These are phyloP conservation scores for Mycena filopes DNA, from an alignment of 768 basidiomycete genomes.

Conservation along the genomic window DNA sequence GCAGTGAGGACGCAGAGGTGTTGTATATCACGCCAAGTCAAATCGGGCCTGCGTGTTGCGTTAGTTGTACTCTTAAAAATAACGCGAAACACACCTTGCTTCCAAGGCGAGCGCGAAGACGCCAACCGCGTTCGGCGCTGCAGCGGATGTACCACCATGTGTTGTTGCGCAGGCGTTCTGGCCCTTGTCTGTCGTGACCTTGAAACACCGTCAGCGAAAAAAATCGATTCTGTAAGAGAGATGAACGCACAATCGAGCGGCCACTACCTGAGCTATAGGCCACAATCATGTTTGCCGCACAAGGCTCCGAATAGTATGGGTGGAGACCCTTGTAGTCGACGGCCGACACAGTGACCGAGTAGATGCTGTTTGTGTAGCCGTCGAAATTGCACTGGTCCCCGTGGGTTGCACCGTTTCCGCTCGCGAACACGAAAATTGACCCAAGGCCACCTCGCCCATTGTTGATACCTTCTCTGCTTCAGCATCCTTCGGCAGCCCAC, in stretches of 20 bases:
- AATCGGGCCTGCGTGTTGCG: conserved; percentile 74
- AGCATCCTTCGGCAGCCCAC: no score
- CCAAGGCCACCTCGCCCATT: conserved; percentile 92
- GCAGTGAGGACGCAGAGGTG: conserved; percentile 70
- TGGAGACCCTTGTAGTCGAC: conserved; percentile 91
- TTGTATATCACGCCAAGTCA: conserved; percentile 51
- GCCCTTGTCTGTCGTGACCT: conserved; percentile 97
- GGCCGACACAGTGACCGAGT: conserved; percentile 95
- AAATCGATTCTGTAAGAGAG: not conserved
- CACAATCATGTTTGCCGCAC: conserved; percentile 96
- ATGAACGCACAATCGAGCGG: conserved; percentile 83
- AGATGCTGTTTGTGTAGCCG: conserved; percentile 98
- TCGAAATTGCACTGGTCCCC: conserved; percentile 99
- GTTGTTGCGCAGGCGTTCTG: conserved; percentile 80
- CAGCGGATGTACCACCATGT: conserved; percentile 98
- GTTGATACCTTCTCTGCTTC: no score
- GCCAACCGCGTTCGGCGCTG: conserved; percentile 95
- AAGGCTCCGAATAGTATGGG: conserved; percentile 97
- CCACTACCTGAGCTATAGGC: conserved; percentile 96
- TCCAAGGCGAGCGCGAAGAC: conserved; percentile 92
- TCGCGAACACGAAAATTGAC: conserved; percentile 95
- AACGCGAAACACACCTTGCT: conserved; percentile 66
- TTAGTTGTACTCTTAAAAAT: conserved; percentile 16
- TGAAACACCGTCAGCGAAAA: conserved; percentile 30
- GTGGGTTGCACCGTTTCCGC: conserved; percentile 91